These are phyloP conservation scores for Paraleonurus japonicus DNA, from an alignment of 257 asterid species.

Conservation along the genomic window DNA sequence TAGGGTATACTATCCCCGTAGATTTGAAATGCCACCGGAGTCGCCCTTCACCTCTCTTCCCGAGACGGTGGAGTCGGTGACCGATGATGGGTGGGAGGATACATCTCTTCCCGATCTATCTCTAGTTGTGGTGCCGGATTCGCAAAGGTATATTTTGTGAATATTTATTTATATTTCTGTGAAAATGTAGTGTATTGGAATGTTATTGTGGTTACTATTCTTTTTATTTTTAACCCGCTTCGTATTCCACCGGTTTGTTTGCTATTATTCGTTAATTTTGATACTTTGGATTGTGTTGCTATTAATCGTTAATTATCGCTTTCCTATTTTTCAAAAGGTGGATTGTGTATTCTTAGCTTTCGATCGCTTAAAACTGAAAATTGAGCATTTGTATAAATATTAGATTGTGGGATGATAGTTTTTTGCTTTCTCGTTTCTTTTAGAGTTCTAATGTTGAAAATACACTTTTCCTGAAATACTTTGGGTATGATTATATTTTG, in stretches of 20 bases:
- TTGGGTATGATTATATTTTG: background rate
- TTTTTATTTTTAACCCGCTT: background rate
- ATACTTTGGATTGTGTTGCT: too few relatives aligned
- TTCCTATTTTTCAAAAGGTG: constrained; percentile 96
- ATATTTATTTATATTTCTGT: too few relatives aligned
- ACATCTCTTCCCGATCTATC: too few relatives aligned
- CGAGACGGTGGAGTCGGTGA: too few relatives aligned
- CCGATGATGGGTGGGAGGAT: too few relatives aligned
- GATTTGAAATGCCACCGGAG: too few relatives aligned
- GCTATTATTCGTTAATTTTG: background rate
- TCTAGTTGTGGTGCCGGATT: too few relatives aligned
- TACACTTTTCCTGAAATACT: background rate
- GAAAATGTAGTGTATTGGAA: background rate
- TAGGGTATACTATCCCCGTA: too few relatives aligned
- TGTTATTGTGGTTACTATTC: background rate
- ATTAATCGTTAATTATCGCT: too few relatives aligned
- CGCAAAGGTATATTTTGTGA: too few relatives aligned
- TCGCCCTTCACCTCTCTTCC: too few relatives aligned
- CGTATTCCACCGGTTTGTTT: background rate
- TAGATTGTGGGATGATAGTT: background rate
- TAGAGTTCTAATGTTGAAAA: background rate
- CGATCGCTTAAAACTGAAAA: background rate
- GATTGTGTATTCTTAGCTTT: background rate
- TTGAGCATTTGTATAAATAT: background rate
- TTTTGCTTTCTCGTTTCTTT: background rate